phyloP scores from a whole-genome alignment of 768 basidiomycete genomes.

The Kwoniella heveanensis region DNA sequence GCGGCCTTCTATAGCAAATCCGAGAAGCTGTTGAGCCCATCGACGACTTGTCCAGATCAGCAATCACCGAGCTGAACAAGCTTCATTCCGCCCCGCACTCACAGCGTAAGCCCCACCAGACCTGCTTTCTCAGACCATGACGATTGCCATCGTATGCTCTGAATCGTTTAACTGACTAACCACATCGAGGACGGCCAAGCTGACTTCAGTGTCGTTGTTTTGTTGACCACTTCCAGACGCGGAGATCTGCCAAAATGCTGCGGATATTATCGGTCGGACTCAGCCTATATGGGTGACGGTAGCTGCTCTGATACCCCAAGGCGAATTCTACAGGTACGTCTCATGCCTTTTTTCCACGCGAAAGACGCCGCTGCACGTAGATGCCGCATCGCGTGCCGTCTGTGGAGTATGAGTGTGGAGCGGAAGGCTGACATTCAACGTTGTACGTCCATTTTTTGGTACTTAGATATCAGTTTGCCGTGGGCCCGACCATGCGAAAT shows the following conservation, averaged over 20 bases:
- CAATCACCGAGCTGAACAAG: conserved; percentile 40
- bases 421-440: too few relatives aligned
- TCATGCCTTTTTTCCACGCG: neutral
- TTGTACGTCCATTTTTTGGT: too few relatives aligned
- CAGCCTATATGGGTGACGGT: conserved; percentile 41
- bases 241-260: conserved; percentile 31
- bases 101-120: conserved; percentile 47
- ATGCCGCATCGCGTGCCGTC: too few relatives aligned
- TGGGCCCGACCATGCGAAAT: conserved; percentile 36
- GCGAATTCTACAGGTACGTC: conserved; percentile 55
- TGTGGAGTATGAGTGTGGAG: too few relatives aligned
- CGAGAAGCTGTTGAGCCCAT: conserved; percentile 47
- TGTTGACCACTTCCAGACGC: conserved; percentile 21
- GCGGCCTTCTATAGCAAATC: conserved; percentile 22
- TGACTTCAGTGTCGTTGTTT: too few relatives aligned
- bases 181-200: too few relatives aligned
- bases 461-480: conserved; percentile 38
- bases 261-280: conserved; percentile 28
- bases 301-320: conserved; percentile 49
- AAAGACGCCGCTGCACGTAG: too few relatives aligned
- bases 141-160: too few relatives aligned
- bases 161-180: too few relatives aligned
- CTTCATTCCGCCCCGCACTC: conserved; percentile 34
- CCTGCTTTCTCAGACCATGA: too few relatives aligned
- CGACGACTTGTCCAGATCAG: conserved; percentile 42